Conservation (phyloP, 805 yeast genomes). For the Candida adriatica region DNA sequence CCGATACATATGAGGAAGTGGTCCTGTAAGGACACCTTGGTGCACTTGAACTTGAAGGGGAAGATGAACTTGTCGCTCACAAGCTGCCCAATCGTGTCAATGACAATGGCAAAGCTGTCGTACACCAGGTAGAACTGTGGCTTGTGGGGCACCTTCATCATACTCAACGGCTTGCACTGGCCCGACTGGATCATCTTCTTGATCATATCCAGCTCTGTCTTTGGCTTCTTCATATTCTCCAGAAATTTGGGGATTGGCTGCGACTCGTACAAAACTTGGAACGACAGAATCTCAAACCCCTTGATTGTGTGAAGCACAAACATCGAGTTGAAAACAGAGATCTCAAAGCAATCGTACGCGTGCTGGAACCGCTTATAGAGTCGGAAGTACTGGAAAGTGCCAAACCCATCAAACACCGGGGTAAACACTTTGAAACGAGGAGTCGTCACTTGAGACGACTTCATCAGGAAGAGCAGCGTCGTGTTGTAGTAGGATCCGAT, state of each 20-base stretch:
- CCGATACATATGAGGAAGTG: conserved; percentile 49
- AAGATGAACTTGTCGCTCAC: conserved; percentile 33
- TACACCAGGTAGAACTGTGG: conserved; percentile 56
- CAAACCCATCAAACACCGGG: conserved; percentile 48
- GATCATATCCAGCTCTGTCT: conserved; percentile 30
- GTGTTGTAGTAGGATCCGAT: conserved; percentile 64
- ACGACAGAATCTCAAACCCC: conserved; percentile 60
- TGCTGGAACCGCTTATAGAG: conserved; percentile 41
- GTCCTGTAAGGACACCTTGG: conserved; percentile 33
- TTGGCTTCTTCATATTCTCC: conserved; percentile 19
- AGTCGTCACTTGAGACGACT: conserved; percentile 31
- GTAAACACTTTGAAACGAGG: conserved; percentile 49
- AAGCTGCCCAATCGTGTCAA: conserved; percentile 51
- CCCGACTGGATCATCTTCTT: conserved; percentile 33
- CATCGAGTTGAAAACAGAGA: conserved; percentile 58
- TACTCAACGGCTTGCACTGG: conserved; percentile 45
- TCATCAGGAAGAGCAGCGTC: conserved; percentile 50
- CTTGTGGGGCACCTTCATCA: conserved; percentile 52
- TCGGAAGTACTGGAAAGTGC: conserved; percentile 35
- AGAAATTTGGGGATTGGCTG: conserved; percentile 49
- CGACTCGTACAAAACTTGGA: conserved; percentile 48
- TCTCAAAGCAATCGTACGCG: conserved; percentile 50
- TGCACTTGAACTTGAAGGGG: conserved; percentile 36
- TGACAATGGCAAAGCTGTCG: conserved; percentile 61
- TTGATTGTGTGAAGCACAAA: conserved; percentile 60